A percentile compares a stretch with the other conserved stretches of the same genome.
Evolutionary conservation across 192 early-diverging fungal genomes (phyloP).

Genomic region (Kappamyces sp.): DNA sequence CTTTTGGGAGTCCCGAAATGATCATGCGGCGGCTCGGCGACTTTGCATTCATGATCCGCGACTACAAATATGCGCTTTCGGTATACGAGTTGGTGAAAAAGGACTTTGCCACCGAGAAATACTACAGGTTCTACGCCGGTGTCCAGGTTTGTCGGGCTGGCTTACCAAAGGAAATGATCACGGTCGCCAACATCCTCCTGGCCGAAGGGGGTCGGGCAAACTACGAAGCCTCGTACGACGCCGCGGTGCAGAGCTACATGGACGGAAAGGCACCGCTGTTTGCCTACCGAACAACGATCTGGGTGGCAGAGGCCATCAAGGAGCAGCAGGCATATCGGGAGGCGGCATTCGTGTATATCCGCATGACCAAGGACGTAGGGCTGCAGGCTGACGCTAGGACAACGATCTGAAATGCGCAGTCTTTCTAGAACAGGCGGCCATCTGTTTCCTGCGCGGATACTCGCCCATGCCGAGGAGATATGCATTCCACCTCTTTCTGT

Average conservation of each 20-base stretch:
- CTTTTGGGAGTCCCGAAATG: conserved; percentile 75
- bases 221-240: conserved; percentile 26
- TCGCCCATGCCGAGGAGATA: conserved; percentile 76
- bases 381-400: conserved; percentile 38
- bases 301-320: conserved; percentile 80
- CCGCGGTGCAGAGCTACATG: conserved; percentile 63
- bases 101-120: conserved; percentile 63
- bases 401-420: conserved; percentile 71
- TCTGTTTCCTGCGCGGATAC: conserved; percentile 60
- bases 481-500: conserved; percentile 83
- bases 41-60: conserved; percentile 94
- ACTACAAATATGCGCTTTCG: conserved; percentile 80
- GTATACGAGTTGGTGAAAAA: conserved; percentile 85
- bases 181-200: conserved; percentile 69
- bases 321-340: conserved; percentile 61
- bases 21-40: conserved; percentile 89
- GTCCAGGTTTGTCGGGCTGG: conserved; percentile 21
- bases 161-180: conserved; percentile 73
- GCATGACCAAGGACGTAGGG: conserved; percentile 68
- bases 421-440: conserved; percentile 85
- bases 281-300: conserved; percentile 64
- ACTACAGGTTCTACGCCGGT: conserved; percentile 39
- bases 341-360: conserved; percentile 49
- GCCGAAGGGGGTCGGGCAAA: conserved; percentile 24
- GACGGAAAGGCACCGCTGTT: conserved; percentile 51